A percentile compares a stretch with the other conserved stretches of the same genome.
Evolutionary conservation across 192 early-diverging fungal genomes (phyloP).

Genomic region (Endogone sp.): DNA sequence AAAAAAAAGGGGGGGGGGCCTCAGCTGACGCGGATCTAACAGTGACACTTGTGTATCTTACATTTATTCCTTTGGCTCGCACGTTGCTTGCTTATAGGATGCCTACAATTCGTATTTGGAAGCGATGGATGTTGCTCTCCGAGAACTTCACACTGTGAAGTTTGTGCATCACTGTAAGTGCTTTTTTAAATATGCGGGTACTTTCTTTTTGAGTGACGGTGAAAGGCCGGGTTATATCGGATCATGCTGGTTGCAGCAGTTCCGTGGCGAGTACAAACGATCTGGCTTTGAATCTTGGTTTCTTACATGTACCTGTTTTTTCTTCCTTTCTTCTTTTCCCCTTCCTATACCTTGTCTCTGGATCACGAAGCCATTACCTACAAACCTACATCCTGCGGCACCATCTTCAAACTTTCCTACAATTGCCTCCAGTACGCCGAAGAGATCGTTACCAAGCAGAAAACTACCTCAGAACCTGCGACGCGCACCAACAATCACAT

Average conservation of each 20-base stretch:
- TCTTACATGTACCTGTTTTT: no score
- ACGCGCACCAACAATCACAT: slow-evolving; percentile 24
- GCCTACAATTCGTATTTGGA: slow-evolving; percentile 46
- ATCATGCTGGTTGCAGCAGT: background rate
- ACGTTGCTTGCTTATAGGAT: slow-evolving; percentile 30
- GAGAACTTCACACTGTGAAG: slow-evolving; percentile 45
- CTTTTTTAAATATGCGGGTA: no score
- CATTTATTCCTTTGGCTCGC: background rate
- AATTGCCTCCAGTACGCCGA: slow-evolving; percentile 28
- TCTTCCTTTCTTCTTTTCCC: no score
- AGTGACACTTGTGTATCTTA: background rate
- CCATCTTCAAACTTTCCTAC: slow-evolving; percentile 2
- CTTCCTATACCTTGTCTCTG: no score
- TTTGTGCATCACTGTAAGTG: slow-evolving; percentile 55
- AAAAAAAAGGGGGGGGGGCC: background rate
- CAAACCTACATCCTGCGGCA: background rate
- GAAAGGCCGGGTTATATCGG: no score
- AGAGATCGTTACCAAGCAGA: slow-evolving; percentile 43
- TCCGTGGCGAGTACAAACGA: background rate
- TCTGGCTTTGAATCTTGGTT: slow-evolving; percentile 10
- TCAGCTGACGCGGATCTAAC: background rate
- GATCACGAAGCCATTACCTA: background rate
- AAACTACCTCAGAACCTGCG: slow-evolving; percentile 24
- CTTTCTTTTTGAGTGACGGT: no score
- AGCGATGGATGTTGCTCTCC: slow-evolving; percentile 35